Base-by-base conservation (phyloP, 2,329 filamentous ascomycete species). In the Aciculosporium take region DNA sequence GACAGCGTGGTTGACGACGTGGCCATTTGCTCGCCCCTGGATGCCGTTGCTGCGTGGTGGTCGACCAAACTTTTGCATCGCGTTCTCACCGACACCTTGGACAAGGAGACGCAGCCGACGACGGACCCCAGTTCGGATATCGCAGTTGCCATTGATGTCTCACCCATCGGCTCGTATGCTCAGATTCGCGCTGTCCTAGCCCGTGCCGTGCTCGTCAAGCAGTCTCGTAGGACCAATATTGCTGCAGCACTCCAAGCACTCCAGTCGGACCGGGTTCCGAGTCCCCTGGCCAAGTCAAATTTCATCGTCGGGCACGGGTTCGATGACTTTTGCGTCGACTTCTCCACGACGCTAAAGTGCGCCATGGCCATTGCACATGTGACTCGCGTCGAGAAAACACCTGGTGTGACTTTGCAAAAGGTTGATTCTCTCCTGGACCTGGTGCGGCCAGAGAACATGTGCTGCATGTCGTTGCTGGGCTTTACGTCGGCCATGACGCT, bases 41-140 rank as follows among this genome's bases (percentile, higher is more conserved):
- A 95, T 59, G 87, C 86, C 10, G 76, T 95, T 39, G 85, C 88
- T 6, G 85, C 88, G 2, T 95, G 88, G 88, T 91, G 80, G 67
- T 93, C 88, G 0, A 85, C 77, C 48, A 69, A 81, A 42, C 68
- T 76, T 10, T 64, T 94, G 29, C 83, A 87, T 51, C 71, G 73
- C 43, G 78, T 76, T 3, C 69, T 95, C 23, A 66, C 77, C 10
- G 67, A 68, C 13, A 79, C 74, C 28, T 67, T 93, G 27, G 70
- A 68, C 25, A 71, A 72, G 44, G 66, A 69, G 9, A 55, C 62
- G 15, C 47, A 55, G 17, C 42, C 39, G 5, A 35, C 49, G 10
- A 25, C 37, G 15, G 48, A 48, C 2, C 47, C 44, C 36, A 42
- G 37, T 2, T 64, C 59, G 44, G 68, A 77, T 42, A 68, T 94